Conservation (phyloP, 2,329 filamentous ascomycete species). For the Claviceps paspali region DNA sequence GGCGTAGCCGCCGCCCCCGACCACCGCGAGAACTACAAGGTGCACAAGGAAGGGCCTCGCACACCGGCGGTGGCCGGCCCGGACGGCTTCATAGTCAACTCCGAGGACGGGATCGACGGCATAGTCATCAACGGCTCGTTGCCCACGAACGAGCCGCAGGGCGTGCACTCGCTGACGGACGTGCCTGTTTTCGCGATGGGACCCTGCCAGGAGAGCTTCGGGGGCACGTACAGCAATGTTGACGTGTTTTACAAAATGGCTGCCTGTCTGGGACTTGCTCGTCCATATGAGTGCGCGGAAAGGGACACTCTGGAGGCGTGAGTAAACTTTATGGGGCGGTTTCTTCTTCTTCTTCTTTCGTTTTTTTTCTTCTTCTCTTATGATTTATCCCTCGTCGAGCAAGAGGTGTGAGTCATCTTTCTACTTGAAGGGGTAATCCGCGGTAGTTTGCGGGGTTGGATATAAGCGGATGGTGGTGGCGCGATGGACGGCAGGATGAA, state of each 20-base stretch:
- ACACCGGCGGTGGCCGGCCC: conserved; percentile 39
- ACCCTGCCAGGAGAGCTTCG: conserved; percentile 64
- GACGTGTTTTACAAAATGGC: conserved; percentile 66
- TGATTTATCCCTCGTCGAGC: too few relatives aligned
- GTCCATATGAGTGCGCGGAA: conserved; percentile 5
- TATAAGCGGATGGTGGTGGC: too few relatives aligned
- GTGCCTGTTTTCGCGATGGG: conserved; percentile 66
- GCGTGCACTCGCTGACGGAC: conserved; percentile 64
- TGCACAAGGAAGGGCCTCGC: conserved; percentile 52
- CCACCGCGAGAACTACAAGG: conserved; percentile 58
- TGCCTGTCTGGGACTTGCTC: conserved; percentile 44
- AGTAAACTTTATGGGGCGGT: too few relatives aligned
- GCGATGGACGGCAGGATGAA: too few relatives aligned
- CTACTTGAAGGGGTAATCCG: too few relatives aligned
- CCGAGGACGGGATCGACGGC: conserved; percentile 48
- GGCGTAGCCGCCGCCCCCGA: conserved; percentile 61
- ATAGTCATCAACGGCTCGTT: conserved; percentile 66
- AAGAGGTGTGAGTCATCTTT: too few relatives aligned
- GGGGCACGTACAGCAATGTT: conserved; percentile 54
- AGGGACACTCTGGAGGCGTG: too few relatives aligned
- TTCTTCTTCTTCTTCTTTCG: background rate
- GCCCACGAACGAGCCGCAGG: conserved; percentile 44
- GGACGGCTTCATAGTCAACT: conserved; percentile 46
- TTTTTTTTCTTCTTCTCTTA: background rate
- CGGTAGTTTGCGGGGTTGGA: too few relatives aligned